These are phyloP conservation scores for Tetrapisispora taiwanensis DNA, from an alignment of 805 yeast genomes.

Conservation along the genomic window DNA sequence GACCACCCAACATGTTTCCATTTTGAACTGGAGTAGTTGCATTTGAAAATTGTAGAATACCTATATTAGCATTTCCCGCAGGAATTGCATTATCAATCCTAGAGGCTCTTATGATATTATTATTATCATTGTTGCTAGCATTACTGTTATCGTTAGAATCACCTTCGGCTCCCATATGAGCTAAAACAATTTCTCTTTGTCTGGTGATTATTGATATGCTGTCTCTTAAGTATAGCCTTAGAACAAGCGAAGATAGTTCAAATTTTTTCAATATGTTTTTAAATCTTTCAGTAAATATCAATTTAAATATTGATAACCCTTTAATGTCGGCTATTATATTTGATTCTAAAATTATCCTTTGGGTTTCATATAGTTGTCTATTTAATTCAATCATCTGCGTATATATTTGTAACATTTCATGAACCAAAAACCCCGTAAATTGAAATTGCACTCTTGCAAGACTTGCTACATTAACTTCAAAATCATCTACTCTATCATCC, in stretches of 20 bases:
- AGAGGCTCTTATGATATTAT: constrained; percentile 1
- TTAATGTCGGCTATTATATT: constrained; percentile 14
- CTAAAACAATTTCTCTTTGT: constrained; percentile 25
- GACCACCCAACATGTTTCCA: constrained; percentile 1
- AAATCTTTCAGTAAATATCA: constrained; percentile 21
- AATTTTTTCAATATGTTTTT: constrained; percentile 20
- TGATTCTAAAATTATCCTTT: constrained; percentile 17
- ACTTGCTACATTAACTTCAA: constrained; percentile 30
- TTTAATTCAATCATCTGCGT: constrained; percentile 26
- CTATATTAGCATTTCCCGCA: constrained; percentile 19
- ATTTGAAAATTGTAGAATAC: constrained; percentile 19
- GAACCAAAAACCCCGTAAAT: constrained; percentile 27
- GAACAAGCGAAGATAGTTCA: constrained; percentile 25
- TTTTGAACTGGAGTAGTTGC: neutral
- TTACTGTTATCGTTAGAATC: constrained; percentile 7
- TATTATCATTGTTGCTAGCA: neutral
- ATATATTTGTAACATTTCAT: constrained; percentile 28
- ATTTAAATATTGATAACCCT: constrained; percentile 24
- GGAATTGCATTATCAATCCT: constrained; percentile 10
- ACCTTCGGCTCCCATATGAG: constrained; percentile 17
- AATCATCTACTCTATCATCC: constrained; percentile 27
- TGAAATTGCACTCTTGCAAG: constrained; percentile 30
- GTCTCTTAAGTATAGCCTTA: constrained; percentile 26
- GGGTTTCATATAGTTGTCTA: constrained; percentile 21
- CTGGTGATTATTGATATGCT: constrained; percentile 26